Conservation (phyloP, 306 rosid species). For the Arachis stenosperma region DNA sequence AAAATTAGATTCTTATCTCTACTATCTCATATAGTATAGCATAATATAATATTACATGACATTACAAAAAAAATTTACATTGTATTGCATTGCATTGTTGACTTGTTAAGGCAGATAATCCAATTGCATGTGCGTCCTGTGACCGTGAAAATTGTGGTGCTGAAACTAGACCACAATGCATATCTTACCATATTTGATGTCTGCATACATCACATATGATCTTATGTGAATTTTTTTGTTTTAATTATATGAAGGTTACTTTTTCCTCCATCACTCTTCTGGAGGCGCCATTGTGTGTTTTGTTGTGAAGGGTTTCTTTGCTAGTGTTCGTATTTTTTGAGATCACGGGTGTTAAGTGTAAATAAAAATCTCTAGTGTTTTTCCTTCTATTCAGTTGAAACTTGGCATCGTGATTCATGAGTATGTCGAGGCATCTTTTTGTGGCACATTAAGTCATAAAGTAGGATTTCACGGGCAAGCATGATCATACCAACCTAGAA, state of each 20-base stretch:
- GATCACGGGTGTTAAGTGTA: slow-evolving; percentile 43
- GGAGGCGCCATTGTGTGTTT: slow-evolving; percentile 5
- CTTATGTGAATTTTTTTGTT: neutral
- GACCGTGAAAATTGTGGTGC: slow-evolving; percentile 37
- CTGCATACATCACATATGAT: slow-evolving; percentile 11
- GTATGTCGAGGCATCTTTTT: slow-evolving; percentile 36
- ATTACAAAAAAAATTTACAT: no score
- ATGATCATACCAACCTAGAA: slow-evolving; percentile 6
- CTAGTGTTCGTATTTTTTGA: neutral
- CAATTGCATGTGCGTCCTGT: slow-evolving; percentile 36
- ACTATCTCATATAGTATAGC: no score
- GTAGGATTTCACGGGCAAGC: slow-evolving; percentile 35
- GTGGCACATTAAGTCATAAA: slow-evolving; percentile 37
- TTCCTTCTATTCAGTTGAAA: slow-evolving; percentile 38
- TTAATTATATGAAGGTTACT: slow-evolving; percentile 13
- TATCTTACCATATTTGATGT: slow-evolving; percentile 33
- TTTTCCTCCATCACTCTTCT: neutral
- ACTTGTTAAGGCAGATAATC: slow-evolving; percentile 23
- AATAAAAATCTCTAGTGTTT: slow-evolving; percentile 34
- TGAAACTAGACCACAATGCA: neutral
- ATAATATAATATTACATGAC: no score
- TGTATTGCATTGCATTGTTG: slow-evolving; percentile 26
- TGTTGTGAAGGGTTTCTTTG: slow-evolving; percentile 22
- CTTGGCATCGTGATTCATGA: slow-evolving; percentile 40
- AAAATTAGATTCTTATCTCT: no score